Conservation (phyloP, 2,329 filamentous ascomycete species). For the Ophiosphaerella narmari region DNA sequence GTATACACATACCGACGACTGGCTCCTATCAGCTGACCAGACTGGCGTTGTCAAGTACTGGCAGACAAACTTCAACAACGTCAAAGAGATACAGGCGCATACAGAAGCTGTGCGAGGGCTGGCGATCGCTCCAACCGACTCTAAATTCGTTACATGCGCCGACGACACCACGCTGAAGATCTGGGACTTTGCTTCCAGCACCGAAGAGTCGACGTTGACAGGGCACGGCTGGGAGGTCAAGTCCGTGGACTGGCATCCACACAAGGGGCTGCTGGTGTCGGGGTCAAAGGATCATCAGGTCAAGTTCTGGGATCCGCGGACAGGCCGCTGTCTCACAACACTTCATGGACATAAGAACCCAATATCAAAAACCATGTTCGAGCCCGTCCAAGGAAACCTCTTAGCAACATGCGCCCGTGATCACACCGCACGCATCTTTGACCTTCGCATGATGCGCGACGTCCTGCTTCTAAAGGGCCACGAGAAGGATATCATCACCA, state of each 20-base stretch:
- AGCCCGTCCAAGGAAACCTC: slow-evolving; percentile 79
- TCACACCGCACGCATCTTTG: slow-evolving; percentile 90
- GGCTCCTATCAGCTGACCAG: slow-evolving; percentile 94
- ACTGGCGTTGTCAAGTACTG: slow-evolving; percentile 97
- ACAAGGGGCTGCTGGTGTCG: slow-evolving; percentile 90
- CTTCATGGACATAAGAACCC: slow-evolving; percentile 97
- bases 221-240: slow-evolving; percentile 99
- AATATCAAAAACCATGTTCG: slow-evolving; percentile 90
- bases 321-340: slow-evolving; percentile 85
- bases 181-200: slow-evolving; percentile 89
- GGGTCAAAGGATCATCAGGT: slow-evolving; percentile 97
- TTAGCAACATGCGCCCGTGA: slow-evolving; percentile 92
- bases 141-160: slow-evolving; percentile 94
- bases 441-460: slow-evolving; percentile 97
- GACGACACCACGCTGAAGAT: slow-evolving; percentile 94
- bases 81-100: slow-evolving; percentile 91
- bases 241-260: slow-evolving; percentile 95
- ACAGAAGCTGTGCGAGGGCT: slow-evolving; percentile 87
- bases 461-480: slow-evolving; percentile 91
- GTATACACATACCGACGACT: slow-evolving; percentile 96
- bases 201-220: slow-evolving; percentile 79
- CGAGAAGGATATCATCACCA: slow-evolving; percentile 91
- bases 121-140: slow-evolving; percentile 90
- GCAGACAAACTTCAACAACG: slow-evolving; percentile 99
- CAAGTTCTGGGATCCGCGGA: slow-evolving; percentile 97